These are phyloP conservation scores for Hypoxylon sp. DNA, from an alignment of 2,329 filamentous ascomycete genomes.

Conservation along the genomic window DNA sequence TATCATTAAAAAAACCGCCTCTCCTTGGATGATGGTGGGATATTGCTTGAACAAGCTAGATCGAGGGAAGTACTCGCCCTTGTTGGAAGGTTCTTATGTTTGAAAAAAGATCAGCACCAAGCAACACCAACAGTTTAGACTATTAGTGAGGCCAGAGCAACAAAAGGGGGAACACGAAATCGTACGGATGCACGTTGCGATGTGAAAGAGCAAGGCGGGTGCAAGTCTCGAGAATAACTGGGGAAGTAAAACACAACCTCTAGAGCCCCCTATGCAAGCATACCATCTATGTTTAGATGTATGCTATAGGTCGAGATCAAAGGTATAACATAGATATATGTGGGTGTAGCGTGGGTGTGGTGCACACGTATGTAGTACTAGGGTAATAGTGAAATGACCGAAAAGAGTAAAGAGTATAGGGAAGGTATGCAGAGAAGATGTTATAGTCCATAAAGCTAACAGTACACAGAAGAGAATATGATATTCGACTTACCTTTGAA, in stretches of 20 bases:
- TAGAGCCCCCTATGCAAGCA: conserved; percentile 10
- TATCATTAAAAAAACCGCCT: conserved; percentile 29
- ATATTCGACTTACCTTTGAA: conserved; percentile 31
- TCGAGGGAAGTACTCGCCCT: conserved; percentile 17
- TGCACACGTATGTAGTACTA: conserved; percentile 1
- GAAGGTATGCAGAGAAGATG: conserved; percentile 16
- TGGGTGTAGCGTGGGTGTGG: conserved; percentile 5
- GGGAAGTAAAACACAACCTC: conserved; percentile 11
- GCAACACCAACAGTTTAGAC: conserved; percentile 14
- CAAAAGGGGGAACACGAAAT: conserved; percentile 13
- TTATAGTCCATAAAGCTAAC: conserved; percentile 16
- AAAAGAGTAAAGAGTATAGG: conserved; percentile 13
- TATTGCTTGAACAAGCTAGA: conserved; percentile 9
- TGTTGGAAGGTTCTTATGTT: conserved; percentile 24
- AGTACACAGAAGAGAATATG: conserved; percentile 13
- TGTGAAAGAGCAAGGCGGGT: not conserved
- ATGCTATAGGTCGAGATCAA: conserved; percentile 12
- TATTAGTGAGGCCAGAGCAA: conserved; percentile 3
- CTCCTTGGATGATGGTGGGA: conserved; percentile 16
- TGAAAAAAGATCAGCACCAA: conserved; percentile 22
- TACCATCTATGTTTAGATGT: conserved; percentile 16
- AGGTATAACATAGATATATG: conserved; percentile 17
- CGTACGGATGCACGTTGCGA: conserved; percentile 1
- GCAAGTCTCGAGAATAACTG: conserved; percentile 15
- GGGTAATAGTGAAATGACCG: conserved; percentile 7